Evolutionary conservation across 2,329 filamentous ascomycete genomes (phyloP).

Genomic region (Calonectria multiphialidica): DNA sequence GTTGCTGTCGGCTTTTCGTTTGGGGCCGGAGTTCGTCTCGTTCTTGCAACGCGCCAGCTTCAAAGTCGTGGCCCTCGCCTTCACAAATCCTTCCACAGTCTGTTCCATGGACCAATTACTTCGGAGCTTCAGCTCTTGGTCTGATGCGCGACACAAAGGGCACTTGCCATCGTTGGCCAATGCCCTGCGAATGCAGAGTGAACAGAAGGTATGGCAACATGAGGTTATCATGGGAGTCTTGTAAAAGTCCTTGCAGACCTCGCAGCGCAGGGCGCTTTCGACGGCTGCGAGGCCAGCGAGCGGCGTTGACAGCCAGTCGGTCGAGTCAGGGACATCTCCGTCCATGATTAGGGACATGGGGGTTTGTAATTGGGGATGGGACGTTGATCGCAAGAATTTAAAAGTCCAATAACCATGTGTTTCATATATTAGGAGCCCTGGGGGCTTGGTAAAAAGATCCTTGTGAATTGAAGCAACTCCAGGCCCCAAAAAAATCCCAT

Average conservation of each 20-base stretch:
- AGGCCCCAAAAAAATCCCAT: not conserved
- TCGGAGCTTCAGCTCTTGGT: conserved; percentile 87
- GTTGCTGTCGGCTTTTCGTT: conserved; percentile 62
- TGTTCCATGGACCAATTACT: conserved; percentile 90
- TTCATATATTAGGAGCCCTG: not conserved
- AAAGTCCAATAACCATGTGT: not conserved
- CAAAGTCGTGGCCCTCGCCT: conserved; percentile 72
- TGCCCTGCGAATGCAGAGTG: conserved; percentile 90
- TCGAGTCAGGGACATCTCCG: conserved; percentile 76
- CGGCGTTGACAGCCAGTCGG: conserved; percentile 83
- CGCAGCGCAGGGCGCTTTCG: conserved; percentile 89
- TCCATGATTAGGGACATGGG: conserved; percentile 43
- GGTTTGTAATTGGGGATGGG: not conserved
- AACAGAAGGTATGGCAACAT: conserved; percentile 97
- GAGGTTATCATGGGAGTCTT: conserved; percentile 94
- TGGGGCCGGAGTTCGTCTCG: conserved; percentile 50
- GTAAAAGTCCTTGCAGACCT: conserved; percentile 99
- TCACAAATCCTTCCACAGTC: conserved; percentile 82
- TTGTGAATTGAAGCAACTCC: not conserved
- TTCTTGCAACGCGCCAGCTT: conserved; percentile 66
- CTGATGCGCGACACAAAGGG: conserved; percentile 81
- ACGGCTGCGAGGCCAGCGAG: conserved; percentile 76
- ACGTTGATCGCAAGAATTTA: not conserved
- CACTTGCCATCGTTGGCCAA: conserved; percentile 88
- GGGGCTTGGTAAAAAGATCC: not conserved